These are phyloP conservation scores for Fusarium azukiicola DNA, from an alignment of 2,329 filamentous ascomycete genomes.

Conservation along the genomic window DNA sequence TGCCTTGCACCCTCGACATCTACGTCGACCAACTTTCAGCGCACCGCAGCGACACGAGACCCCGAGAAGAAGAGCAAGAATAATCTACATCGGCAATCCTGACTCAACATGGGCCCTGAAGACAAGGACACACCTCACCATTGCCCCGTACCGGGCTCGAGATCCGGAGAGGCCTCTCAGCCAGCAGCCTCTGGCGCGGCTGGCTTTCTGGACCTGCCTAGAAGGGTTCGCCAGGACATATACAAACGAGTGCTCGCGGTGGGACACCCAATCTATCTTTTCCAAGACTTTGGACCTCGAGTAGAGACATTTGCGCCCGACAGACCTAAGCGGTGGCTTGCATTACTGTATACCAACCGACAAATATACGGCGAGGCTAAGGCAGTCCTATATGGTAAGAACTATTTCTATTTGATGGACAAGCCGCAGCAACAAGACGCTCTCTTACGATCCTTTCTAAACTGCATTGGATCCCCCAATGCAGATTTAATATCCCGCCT, in stretches of 20 bases:
- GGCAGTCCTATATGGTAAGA: conserved; percentile 28
- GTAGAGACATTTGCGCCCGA: conserved; percentile 38
- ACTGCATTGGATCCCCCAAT: conserved; percentile 30
- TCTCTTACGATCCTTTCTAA: conserved; percentile 32
- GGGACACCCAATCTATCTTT: conserved; percentile 32
- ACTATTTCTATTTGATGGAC: conserved; percentile 31
- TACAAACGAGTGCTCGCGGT: conserved; percentile 32
- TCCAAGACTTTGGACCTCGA: conserved; percentile 27
- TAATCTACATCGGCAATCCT: not conserved
- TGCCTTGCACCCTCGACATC: conserved; percentile 14
- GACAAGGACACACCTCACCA: not conserved
- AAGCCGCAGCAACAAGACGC: conserved; percentile 18
- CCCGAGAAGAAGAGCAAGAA: conserved; percentile 4
- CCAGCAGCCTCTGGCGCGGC: conserved; percentile 10
- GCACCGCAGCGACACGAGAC: not conserved
- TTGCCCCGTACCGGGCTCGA: not conserved
- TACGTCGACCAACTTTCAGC: conserved; percentile 8
- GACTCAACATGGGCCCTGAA: not conserved
- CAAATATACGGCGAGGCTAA: conserved; percentile 29
- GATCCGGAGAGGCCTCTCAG: conserved; percentile 1
- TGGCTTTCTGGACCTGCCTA: not conserved
- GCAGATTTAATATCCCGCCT: conserved; percentile 29
- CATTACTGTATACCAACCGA: conserved; percentile 31
- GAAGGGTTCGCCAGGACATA: conserved; percentile 13
- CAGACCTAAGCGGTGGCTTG: conserved; percentile 30